Base-by-base conservation (phyloP, 805 yeast species). In the Wickerhamiella allomyrinae region DNA sequence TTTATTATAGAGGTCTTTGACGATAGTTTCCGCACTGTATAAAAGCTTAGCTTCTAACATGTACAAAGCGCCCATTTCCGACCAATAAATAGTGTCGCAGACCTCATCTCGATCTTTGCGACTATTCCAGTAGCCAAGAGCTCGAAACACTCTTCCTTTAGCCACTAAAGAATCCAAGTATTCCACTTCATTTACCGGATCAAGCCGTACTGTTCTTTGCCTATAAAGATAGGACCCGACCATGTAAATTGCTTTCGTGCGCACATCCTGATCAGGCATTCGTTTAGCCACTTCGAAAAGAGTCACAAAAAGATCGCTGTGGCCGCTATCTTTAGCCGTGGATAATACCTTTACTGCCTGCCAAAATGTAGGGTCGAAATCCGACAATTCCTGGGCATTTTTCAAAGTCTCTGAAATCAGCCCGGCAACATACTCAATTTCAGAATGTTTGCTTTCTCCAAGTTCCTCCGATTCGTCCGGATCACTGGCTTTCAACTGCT, bases 131-230 rank as follows among this genome's bases (percentile, higher is more conserved):
- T 41, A 36, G 5, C 14, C 9, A n/a, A 52, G 31, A 1, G 57
- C 57, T 2, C 19, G 27, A 31, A 44, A 47, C 2, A 45, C 43
- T 13, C 51, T 40, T 7, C 41, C 39, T 7, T 41, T 23, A 5
- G 45, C 43, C 4, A 46, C 52, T 22, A 54, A 33, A 5, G 51
- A 20, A 31, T 54, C 57, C 15, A 54, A 43, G 22, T 41, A 54
- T 40, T 49, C 56, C 13, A 53, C 48, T 35, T 54, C 57, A 40
- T 54, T 54, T 20, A 51, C 40, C 8, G 55, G 56, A 29, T 54
- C 57, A 19, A 54, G 44, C 20, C 57, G 43, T 9, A 51, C 52
- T 19, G 24, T 31, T 29, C 39, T 46, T 17, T 39, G 48, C 13
- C 49, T 35, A 40, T 53, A 53, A 3, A 53, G 41, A 19, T 42